Evolutionary conservation across 2,329 filamentous ascomycete species (phyloP), one percentile per base, ranked within the genome.

Genomic region (Fusarium tupiense): DNA sequence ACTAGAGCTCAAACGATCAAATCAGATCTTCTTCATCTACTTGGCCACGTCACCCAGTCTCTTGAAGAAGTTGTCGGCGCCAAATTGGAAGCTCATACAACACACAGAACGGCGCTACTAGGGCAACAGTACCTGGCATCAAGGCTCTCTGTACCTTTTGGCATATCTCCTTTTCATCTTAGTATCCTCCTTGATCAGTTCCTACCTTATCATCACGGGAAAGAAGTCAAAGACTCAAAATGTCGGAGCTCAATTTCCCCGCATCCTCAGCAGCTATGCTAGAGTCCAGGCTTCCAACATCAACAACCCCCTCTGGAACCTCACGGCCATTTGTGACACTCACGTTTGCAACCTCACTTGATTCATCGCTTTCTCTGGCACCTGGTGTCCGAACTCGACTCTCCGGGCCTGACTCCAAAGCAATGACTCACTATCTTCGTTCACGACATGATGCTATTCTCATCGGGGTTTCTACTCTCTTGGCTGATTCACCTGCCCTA

Each of bases 341-440:
- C 46, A 98, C 96, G 19, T 98, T 95, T 82, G 96, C 96, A 29
- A 93, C 92, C 12, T 98, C 95, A 8, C 91, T 99, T 75, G 96
- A 98, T 84, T 92, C 93, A 46, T 90, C 91, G 61, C 88, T 97
- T 58, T 90, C 95, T 4, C 87, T 96, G 35, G 88, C 91, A 0
- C 94, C 94, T 0, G 95, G 95, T 20, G 87, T 91, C n/a, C 93
- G 93, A 74, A 98, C 96, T 5, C 86, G 89, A 1, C 89, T 98
- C 20, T 98, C 96, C 3, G 95, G 95, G 8, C 89, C 92, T 0
- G 87, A 91, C 72, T 94, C 94, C 43, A 98, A 98, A 83, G 89
- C 93, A 61, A 97, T 98, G 94, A 98, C 96, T 1, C 96, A 98
- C 83, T 94, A 93, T 81, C 89, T 98, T 35, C 93, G 96, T 77